phyloP scores from a whole-genome alignment of 2,329 filamentous ascomycete species.

The Colletotrichum phormii region DNA sequence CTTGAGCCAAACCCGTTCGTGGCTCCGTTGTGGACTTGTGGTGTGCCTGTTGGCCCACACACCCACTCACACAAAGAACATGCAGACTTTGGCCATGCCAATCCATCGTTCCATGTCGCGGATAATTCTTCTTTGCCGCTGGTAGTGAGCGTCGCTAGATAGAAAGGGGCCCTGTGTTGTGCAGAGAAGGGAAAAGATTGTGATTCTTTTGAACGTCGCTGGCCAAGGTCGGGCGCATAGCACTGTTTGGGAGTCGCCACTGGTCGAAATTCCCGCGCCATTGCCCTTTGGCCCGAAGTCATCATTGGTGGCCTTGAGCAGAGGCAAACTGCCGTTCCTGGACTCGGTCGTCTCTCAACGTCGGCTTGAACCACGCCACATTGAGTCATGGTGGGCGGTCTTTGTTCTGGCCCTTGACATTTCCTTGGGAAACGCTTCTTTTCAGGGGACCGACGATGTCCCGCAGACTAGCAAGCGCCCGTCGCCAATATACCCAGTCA shows the following conservation, averaged over 20 bases:
- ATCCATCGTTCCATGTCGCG: slow-evolving; percentile 25
- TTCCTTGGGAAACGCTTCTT: not conserved
- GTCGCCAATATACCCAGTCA: not conserved
- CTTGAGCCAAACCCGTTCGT: slow-evolving; percentile 9
- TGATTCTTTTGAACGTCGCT: not conserved
- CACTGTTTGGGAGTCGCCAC: not conserved
- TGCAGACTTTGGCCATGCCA: slow-evolving; percentile 2
- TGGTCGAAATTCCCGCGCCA: slow-evolving; percentile 8
- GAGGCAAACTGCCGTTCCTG: slow-evolving; percentile 21
- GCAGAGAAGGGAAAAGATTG: not conserved
- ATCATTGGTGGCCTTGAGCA: slow-evolving; percentile 5
- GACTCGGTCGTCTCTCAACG: slow-evolving; percentile 18
- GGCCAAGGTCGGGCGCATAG: not conserved
- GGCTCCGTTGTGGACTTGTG: not conserved
- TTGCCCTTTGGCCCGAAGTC: not conserved
- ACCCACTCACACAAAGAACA: slow-evolving; percentile 7
- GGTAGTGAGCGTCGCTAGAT: slow-evolving; percentile 9
- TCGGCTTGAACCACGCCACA: slow-evolving; percentile 32
- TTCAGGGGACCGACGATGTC: slow-evolving; percentile 17
- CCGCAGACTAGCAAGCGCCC: not conserved
- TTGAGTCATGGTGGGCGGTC: slow-evolving; percentile 15
- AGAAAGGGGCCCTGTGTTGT: not conserved
- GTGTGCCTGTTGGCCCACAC: slow-evolving; percentile 20
- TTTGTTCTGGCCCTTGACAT: slow-evolving; percentile 20
- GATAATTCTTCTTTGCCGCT: slow-evolving; percentile 21